Evolutionary conservation across 2,329 filamentous ascomycete species (phyloP), one percentile per base, ranked within the genome.

Genomic region (Phaeomoniella chlamydospora): DNA sequence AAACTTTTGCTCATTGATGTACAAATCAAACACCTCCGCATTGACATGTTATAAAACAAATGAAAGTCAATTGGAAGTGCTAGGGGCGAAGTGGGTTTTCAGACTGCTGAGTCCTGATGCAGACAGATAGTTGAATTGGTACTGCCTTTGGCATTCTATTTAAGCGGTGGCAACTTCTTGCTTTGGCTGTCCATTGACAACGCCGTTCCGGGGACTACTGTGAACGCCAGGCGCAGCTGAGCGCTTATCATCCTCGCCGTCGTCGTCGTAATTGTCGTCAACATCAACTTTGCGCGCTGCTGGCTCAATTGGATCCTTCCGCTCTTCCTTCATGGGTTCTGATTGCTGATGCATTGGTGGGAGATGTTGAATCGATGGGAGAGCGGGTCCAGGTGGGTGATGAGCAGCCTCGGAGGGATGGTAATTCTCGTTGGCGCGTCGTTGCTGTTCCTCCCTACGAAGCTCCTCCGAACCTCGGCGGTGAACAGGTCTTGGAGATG

Each of bases 261-360:
- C 88, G 50, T 96, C 88, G 54, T 96, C 88, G 50, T 98, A 96
- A 54, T 96, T 82, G 55, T 98, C 90, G 47, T 98, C 87, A 14
- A 96, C 83, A 4, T 96, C 88, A 75, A 98, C 92, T 58, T 93
- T 93, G 15, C 90, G 72, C 14, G 86, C 85, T 19, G 90, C 86
- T 36, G 86, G 83, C 60, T 96, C 88, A 39, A 77, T 77, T 17
- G 70, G 57, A 41, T 67, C 63, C 22, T 52, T 56, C 36, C 57
- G 67, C 17, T 85, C 80, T 43, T 83, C 72, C 35, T 56, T 55
- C 38, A 57, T 51, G 40, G 56, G 54, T 36, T 70, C 65, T 31
- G 69, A 59, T 53, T 70, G 67, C n/a, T 70, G 67, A 17, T 69
- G 65, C 38, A 72, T 68, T 51, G 75, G 70, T 9, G 71, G 65